A percentile compares a stretch with the other conserved stretches of the same genome.
Conservation (phyloP, 2,329 filamentous ascomycete genomes). For the Aspergillus ruber region DNA sequence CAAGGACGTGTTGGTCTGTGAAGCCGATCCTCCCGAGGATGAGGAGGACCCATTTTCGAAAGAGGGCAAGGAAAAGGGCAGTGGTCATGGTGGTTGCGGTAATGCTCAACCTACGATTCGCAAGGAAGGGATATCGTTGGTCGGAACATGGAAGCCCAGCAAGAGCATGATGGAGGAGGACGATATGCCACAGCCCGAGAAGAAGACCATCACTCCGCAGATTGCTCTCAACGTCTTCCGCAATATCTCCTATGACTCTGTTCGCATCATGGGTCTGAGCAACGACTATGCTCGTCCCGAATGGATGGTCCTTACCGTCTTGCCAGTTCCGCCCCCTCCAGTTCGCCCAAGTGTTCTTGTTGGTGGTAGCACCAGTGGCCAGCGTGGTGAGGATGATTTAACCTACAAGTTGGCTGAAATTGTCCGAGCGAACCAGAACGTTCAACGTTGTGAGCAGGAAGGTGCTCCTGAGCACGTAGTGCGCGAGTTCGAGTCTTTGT, state of each 20-base stretch:
- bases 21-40: slow-evolving; percentile 65
- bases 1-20: slow-evolving; percentile 80
- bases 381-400: slow-evolving; percentile 96
- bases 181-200: slow-evolving; percentile 64
- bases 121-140: slow-evolving; percentile 77
- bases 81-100: slow-evolving; percentile 82
- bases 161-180: slow-evolving; percentile 66
- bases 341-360: slow-evolving; percentile 96
- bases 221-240: slow-evolving; percentile 81
- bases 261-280: slow-evolving; percentile 83
- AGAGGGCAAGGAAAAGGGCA: slow-evolving; percentile 48
- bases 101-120: slow-evolving; percentile 84
- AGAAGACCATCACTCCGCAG: slow-evolving; percentile 73
- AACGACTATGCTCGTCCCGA: slow-evolving; percentile 92
- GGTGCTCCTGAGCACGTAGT: slow-evolving; percentile 88
- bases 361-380: slow-evolving; percentile 84
- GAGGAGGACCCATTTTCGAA: slow-evolving; percentile 65
- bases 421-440: slow-evolving; percentile 93
- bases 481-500: slow-evolving; percentile 78
- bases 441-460: slow-evolving; percentile 82
- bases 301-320: slow-evolving; percentile 95
- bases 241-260: slow-evolving; percentile 72
- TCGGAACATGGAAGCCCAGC: slow-evolving; percentile 63
- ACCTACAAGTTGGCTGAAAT: slow-evolving; percentile 99
- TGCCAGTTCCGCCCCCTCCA: slow-evolving; percentile 90